Percentiles rank a stretch among this genome's conserved stretches.
Conservation (phyloP, 495 filamentous ascomycete genomes). For the Lasiosphaeria miniovina region DNA sequence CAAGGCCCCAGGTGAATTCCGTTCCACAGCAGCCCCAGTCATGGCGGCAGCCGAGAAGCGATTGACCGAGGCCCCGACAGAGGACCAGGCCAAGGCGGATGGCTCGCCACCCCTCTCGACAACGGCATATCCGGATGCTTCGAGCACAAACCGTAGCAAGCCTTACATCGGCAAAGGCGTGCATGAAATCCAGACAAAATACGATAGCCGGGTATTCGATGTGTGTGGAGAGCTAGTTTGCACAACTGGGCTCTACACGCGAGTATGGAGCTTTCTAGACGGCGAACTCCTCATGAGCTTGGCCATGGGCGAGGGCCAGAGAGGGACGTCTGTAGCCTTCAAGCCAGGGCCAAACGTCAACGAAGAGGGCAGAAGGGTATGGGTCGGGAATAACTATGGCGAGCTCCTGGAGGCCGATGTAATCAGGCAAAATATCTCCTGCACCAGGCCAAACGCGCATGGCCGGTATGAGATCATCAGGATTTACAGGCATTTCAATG, state of each 20-base stretch:
- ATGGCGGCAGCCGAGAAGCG: slow-evolving; percentile 22
- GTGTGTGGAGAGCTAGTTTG: slow-evolving; percentile 86
- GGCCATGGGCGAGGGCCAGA: slow-evolving; percentile 73
- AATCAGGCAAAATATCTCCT: slow-evolving; percentile 59
- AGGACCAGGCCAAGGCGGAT: slow-evolving; percentile 19
- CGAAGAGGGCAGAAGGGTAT: slow-evolving; percentile 80
- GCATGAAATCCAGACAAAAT: slow-evolving; percentile 76
- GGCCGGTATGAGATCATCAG: slow-evolving; percentile 78
- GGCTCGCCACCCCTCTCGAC: slow-evolving; percentile 17
- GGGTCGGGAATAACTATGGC: slow-evolving; percentile 84
- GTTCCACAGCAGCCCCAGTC: slow-evolving; percentile 26
- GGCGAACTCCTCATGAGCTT: slow-evolving; percentile 79
- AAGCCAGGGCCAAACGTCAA: slow-evolving; percentile 71
- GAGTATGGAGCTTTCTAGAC: slow-evolving; percentile 79
- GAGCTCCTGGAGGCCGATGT: slow-evolving; percentile 89
- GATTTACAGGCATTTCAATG: slow-evolving; percentile 79
- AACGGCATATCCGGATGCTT: slow-evolving; percentile 73
- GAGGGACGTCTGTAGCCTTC: slow-evolving; percentile 76
- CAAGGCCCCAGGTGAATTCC: slow-evolving; percentile 35
- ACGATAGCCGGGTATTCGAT: slow-evolving; percentile 78
- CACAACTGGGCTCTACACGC: slow-evolving; percentile 77
- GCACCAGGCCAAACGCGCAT: slow-evolving; percentile 67
- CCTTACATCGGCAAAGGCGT: slow-evolving; percentile 68
- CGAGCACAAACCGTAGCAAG: slow-evolving; percentile 77
- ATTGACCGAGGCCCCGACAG: slow-evolving; percentile 26